Base-by-base conservation (phyloP, 306 rosid species). In the Calophaca sinica region DNA sequence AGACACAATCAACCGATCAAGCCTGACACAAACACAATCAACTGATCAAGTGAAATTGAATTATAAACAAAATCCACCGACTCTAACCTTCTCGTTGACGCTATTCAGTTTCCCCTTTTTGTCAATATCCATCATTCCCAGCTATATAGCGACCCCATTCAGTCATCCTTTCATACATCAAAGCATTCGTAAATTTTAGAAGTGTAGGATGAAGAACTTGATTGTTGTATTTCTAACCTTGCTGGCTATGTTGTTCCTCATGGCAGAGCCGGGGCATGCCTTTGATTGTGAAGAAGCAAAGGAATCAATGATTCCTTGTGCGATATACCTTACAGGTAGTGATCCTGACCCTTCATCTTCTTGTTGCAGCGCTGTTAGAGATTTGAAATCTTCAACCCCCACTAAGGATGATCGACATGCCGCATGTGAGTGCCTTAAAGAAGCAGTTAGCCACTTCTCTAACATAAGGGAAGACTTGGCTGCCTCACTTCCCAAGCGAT, bases 391-490 rank as follows among this genome's bases (percentile, higher is more conserved):
- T 5, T 62, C 44, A 31, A 4, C 79, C 5, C 55, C 57, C 0
- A 38, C 81, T 1, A 59, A 14, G 2, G 33, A 51, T 0, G 83
- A 81, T 6, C 36, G 50, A 2, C 79, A 36, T 3, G 65, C 12
- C 0, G 81, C 78, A 5, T 84, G 88, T 48, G n/a, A 73, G 13
- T 84, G 90, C 49, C 7, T 87, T 2, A 41, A 46, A 71, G 71
- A n/a, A 0, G 32, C 31, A 0, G 38, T 57, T 3, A 0, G 2
- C 6, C 6, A 5, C 1, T 0, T 20, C 2, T 2, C 20, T 6
- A 6, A 20, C 52, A 6, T 78, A 0, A 26, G 3, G 1, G 76
- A 39, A 1, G 68, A 32, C 2, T 54, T 41, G 0, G 83, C 46
- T 57, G 1, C 10, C 0, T n/a, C 63, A 4, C 88, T 87, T 35